phyloP scores from a whole-genome alignment of 176 grass and related monocot species.

The Carex kokanica region DNA sequence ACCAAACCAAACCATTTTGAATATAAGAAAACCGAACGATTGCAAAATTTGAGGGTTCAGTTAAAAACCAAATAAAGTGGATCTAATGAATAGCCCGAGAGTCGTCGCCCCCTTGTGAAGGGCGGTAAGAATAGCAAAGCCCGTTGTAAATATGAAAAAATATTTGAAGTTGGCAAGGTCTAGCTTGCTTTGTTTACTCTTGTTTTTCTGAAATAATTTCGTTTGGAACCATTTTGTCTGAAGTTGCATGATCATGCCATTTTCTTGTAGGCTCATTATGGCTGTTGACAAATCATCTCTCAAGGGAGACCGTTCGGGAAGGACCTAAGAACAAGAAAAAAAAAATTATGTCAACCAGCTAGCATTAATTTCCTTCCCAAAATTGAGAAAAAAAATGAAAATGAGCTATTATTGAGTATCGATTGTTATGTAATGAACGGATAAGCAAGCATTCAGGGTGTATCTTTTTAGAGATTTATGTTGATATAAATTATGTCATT shows the following conservation, averaged over 20 bases:
- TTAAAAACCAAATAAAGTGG: no score
- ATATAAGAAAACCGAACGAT: no score
- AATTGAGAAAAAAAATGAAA: not conserved
- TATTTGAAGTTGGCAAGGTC: not conserved
- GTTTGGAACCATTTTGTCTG: not conserved
- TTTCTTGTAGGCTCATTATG: not conserved
- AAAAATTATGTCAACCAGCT: not conserved
- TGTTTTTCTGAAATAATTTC: not conserved
- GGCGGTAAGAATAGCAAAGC: not conserved
- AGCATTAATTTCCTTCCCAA: not conserved
- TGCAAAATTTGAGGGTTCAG: no score
- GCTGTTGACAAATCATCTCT: conserved; percentile 12
- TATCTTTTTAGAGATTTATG: no score
- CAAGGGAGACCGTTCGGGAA: not conserved
- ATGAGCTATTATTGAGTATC: not conserved
- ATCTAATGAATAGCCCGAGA: no score
- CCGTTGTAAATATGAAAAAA: not conserved
- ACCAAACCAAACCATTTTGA: no score
- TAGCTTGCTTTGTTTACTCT: not conserved
- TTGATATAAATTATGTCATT: no score
- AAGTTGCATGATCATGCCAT: not conserved
- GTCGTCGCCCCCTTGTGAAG: not conserved
- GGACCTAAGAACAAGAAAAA: not conserved
- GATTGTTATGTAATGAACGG: no score
- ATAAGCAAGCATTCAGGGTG: no score